Base-by-base conservation (phyloP, 2,329 filamentous ascomycete species). In the Neonectria sp. region DNA sequence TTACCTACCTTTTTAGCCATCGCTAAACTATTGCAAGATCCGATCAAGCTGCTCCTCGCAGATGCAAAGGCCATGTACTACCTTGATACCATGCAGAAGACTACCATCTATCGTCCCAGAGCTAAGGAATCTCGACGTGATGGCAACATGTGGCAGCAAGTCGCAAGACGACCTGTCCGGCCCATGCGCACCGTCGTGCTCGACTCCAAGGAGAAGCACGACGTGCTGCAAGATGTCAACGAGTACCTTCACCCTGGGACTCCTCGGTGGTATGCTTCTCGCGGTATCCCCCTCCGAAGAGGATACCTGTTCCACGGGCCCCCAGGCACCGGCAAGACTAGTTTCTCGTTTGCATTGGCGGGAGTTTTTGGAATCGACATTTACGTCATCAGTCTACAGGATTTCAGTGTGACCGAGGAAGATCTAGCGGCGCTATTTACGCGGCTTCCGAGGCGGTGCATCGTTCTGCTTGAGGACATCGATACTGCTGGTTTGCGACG, bases 261-360 rank as follows among this genome's bases (percentile, higher is more conserved):
- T 0, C 88, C 90, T 1, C 84, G 86, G 11, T 95, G 92, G 92
- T 95, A 95, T 75, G 89, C 92, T 0, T 90, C 90, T 55, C 85
- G 92, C 2, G 93, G 93, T 0, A 93, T 95, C 33, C 93, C 93
- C 0, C 90, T 95, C 59, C 86, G 93, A 0, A 82, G 93, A 33
- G 94, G 93, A 0, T 95, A 95, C 73, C 85, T 95, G 0, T 93
- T 95, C 70, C 86, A 94, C 72, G 93, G 93, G 0, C 92, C 92
- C 0, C 92, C 92, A 0, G 92, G 92, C 0, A 93, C 91, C 0
- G 92, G 92, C 24, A 95, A 94, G 79, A 93, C 90, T 0, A 90
- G 87, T 33, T 85, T 93, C 15, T 90, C 88, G 0, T 90, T 91
- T 73, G 90, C 90, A 0, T 79, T 93, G 9, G 90, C 91, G 0